phyloP scores from a whole-genome alignment of 225 moss, liverwort and hornwort genomes.

The Ulota crispa region DNA sequence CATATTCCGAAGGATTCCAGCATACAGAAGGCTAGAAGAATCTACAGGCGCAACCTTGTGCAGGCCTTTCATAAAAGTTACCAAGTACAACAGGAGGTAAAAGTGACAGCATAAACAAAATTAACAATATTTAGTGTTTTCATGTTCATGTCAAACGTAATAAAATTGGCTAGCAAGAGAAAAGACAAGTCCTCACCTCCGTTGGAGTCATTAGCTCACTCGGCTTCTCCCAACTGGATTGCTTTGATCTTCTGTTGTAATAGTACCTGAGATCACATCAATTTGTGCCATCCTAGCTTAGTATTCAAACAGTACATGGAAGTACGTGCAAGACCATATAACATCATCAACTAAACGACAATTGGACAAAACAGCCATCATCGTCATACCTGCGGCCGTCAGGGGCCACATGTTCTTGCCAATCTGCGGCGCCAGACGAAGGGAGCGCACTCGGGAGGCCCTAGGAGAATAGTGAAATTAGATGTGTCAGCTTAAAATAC shows the following conservation, averaged over 20 bases:
- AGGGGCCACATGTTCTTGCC: constrained; percentile 97
- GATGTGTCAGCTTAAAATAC: constrained; percentile 2
- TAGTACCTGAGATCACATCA: constrained; percentile 71
- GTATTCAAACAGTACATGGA: not conserved
- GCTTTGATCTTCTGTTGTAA: constrained; percentile 86
- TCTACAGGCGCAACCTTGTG: not conserved
- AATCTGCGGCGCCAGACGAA: constrained; percentile 69
- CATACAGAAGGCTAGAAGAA: not conserved
- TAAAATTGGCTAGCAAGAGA: not conserved
- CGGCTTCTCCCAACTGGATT: constrained; percentile 96
- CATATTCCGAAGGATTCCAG: not conserved
- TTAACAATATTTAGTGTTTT: too few relatives aligned
- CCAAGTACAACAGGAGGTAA: not conserved
- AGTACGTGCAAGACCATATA: not conserved
- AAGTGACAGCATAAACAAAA: not conserved
- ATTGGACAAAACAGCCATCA: not conserved
- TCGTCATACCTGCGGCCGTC: constrained; percentile 81
- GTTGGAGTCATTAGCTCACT: constrained; percentile 89
- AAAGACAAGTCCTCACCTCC: constrained; percentile 54
- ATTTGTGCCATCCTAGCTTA: not conserved
- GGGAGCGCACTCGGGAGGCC: constrained; percentile 45
- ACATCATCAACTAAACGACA: not conserved
- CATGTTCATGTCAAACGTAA: not conserved
- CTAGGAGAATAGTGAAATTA: constrained; percentile 28
- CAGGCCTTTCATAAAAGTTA: not conserved